These are phyloP conservation scores for Acacia melanoxylon DNA, from an alignment of 306 rosid species.

Conservation along the genomic window DNA sequence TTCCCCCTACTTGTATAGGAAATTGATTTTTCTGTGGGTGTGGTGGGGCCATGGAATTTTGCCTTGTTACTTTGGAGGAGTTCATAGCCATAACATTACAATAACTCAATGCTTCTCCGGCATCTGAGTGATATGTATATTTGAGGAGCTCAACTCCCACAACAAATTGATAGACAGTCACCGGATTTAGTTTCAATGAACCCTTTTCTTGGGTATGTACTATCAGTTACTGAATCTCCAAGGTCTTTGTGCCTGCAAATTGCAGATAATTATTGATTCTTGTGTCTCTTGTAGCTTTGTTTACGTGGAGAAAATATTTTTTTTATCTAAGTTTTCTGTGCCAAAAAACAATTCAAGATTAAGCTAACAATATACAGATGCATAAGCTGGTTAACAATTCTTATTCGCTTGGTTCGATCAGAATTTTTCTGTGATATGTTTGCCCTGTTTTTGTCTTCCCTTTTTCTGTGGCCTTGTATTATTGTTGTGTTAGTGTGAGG, in stretches of 20 bases:
- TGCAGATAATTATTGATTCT: neutral
- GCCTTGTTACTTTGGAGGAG: slow-evolving; percentile 35
- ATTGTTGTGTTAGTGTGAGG: neutral
- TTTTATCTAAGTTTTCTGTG: neutral
- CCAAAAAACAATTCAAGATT: neutral
- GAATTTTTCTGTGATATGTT: neutral
- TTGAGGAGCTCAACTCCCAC: slow-evolving; percentile 15
- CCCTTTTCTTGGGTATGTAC: neutral
- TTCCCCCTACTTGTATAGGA: slow-evolving; percentile 49
- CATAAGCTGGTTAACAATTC: neutral
- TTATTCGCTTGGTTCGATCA: neutral
- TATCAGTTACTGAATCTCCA: neutral
- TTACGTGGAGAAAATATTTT: neutral
- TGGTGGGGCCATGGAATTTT: slow-evolving; percentile 32
- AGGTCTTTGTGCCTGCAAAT: neutral
- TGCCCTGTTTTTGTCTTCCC: too few relatives aligned
- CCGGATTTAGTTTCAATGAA: neutral
- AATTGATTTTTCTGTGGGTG: slow-evolving; percentile 39
- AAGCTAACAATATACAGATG: neutral
- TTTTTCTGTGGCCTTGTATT: too few relatives aligned
- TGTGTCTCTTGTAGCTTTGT: neutral
- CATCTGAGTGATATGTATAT: slow-evolving; percentile 8
- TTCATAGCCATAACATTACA: slow-evolving; percentile 18
- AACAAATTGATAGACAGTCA: neutral
- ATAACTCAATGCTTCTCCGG: slow-evolving; percentile 7